A percentile compares a stretch with the other conserved stretches of the same genome.
These are phyloP conservation scores for Mycena belliarum DNA, from an alignment of 768 basidiomycete species.

Conservation along the genomic window DNA sequence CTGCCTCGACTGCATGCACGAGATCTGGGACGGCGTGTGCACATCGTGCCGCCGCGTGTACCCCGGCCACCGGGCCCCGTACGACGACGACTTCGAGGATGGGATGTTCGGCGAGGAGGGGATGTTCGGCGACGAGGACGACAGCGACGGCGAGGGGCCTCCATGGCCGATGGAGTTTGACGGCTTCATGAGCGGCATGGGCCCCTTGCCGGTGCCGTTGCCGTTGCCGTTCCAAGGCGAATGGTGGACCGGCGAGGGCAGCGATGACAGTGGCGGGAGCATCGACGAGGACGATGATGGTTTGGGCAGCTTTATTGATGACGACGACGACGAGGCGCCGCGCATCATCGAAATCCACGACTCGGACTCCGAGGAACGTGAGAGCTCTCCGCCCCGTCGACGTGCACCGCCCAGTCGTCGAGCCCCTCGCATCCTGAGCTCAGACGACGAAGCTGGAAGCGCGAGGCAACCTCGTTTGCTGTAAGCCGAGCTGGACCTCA, in stretches of 20 bases:
- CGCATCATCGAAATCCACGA: slow-evolving; percentile 18
- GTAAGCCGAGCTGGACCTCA: too few species aligned
- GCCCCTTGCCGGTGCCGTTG: background rate
- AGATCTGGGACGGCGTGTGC: slow-evolving; percentile 73
- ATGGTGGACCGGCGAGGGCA: slow-evolving; percentile 25
- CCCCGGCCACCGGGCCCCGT: slow-evolving; percentile 47
- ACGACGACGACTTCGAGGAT: slow-evolving; percentile 31
- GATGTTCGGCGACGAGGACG: too few species aligned
- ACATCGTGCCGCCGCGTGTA: slow-evolving; percentile 62
- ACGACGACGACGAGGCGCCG: slow-evolving; percentile 36
- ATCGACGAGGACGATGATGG: slow-evolving; percentile 42
- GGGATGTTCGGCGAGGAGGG: too few species aligned
- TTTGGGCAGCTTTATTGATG: slow-evolving; percentile 61
- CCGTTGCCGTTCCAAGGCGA: slow-evolving; percentile 20
- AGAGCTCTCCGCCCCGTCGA: background rate
- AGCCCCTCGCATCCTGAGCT: too few species aligned
- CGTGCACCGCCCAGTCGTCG: too few species aligned
- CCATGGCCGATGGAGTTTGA: background rate
- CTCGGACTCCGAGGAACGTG: slow-evolving; percentile 1
- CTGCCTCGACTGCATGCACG: slow-evolving; percentile 75
- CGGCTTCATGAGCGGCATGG: too few species aligned
- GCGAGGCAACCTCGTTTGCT: too few species aligned
- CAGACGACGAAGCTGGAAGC: too few species aligned
- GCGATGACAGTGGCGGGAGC: slow-evolving; percentile 15
- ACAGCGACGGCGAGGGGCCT: background rate